Evolutionary conservation across 2,329 filamentous ascomycete species (phyloP), one percentile per base, ranked within the genome.

Genomic region (Trichoderma citrinoviride): DNA sequence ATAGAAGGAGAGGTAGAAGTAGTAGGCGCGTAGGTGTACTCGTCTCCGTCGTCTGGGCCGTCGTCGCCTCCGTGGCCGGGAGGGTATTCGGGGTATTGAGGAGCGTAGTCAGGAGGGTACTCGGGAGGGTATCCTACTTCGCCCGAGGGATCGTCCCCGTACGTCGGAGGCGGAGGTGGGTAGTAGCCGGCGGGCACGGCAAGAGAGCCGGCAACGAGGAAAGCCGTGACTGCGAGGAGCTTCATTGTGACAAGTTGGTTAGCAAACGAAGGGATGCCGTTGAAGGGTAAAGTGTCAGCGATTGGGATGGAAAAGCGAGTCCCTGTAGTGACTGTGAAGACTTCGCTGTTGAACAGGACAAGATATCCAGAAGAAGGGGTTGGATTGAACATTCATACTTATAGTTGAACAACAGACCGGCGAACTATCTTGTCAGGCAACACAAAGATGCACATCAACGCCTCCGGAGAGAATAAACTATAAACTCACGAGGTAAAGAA

Each of bases 181-280:
- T 49, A 14, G 37, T 37, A 53, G n/a, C 23, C 8, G 6, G 44
- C 33, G 33, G 64, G 37, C 52, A 53, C 21, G 10, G 62, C 62
- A 5, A 61, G n/a, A 15, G 50, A 25, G 33, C 61, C 46, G 41
- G 63, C 37, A 19, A 52, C 23, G 52, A 67, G 17, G 63, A 67
- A 37, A 23, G 65, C 50, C 37, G 56, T 46, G 44, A 57, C 29
- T 17, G 49, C n/a, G 44, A 67, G 47, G 62, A 61, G 44, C 63
- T 67, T 54, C 65, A 67, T 67, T 57, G 56, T 37, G 23, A 23
- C 12, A 58, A 33, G 3, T 7, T 52, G 12, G 37, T 60, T 17
- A 44, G 37, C 7, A 19, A 19, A 33, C 25, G 46, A 43, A 46
- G 19, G 43, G 40, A 19, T 56, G 40, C n/a, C 33, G 19, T 19